Conservation (phyloP, 306 rosid genomes). For the Rosa chinensis region DNA sequence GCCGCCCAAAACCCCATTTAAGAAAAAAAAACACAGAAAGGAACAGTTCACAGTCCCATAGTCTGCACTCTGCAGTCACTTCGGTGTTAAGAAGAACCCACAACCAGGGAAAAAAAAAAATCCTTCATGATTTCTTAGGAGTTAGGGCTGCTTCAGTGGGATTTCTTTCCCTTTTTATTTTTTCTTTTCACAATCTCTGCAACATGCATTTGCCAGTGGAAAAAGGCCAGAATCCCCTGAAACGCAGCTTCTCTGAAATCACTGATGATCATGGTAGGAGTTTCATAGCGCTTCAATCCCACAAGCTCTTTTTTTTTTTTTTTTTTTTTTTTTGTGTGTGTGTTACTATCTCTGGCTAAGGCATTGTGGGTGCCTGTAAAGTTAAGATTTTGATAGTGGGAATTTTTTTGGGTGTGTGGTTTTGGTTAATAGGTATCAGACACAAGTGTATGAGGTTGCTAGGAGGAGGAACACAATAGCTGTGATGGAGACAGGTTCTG, state of each 20-base stretch:
- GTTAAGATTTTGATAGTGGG: not conserved
- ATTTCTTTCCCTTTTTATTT: not conserved
- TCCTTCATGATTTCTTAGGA: not conserved
- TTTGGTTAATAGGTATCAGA: constrained; percentile 51
- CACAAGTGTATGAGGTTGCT: constrained; percentile 64
- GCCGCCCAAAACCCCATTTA: not conserved
- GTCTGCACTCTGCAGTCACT: not conserved
- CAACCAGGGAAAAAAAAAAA: not conserved
- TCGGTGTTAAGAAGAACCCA: not conserved
- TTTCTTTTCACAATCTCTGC: not conserved
- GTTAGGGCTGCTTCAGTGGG: not conserved
- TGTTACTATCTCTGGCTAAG: not conserved
- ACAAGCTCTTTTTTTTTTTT: constrained; percentile 36
- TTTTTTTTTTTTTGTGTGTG: not conserved
- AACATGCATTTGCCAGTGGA: constrained; percentile 29
- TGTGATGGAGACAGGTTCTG: constrained; percentile 80
- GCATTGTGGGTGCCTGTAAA: not conserved
- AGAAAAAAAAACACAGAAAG: not conserved
- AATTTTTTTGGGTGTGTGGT: not conserved
- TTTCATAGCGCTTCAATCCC: constrained; percentile 39
- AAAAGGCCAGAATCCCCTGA: constrained; percentile 17
- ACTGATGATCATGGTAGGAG: constrained; percentile 16
- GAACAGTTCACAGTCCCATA: not conserved
- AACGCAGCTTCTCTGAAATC: constrained; percentile 24
- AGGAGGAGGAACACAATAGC: constrained; percentile 69